phyloP scores from a whole-genome alignment of 2,329 filamentous ascomycete species.

The Pseudogymnoascus sp. region DNA sequence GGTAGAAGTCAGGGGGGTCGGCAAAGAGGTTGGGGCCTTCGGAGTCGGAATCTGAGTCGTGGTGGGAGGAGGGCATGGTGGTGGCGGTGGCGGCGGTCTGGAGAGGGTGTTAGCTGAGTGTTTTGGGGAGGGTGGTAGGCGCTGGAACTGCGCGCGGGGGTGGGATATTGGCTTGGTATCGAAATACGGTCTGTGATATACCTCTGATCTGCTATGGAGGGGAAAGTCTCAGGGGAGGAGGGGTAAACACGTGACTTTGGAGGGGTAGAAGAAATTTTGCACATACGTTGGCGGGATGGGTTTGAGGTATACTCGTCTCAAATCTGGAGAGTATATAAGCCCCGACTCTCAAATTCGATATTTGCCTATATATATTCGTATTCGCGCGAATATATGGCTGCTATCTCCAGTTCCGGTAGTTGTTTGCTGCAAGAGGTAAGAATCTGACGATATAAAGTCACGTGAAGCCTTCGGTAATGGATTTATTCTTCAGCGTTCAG shows the following conservation, averaged over 20 bases:
- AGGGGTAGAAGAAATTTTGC: neutral
- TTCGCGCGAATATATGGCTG: neutral
- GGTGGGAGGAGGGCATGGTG: conserved; percentile 9
- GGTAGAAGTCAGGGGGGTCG: conserved; percentile 74
- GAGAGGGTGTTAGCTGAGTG: neutral
- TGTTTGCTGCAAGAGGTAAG: neutral
- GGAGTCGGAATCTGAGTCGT: conserved; percentile 16
- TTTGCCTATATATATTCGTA: neutral
- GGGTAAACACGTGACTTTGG: neutral
- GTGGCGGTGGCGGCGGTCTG: conserved; percentile 9
- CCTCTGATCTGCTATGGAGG: neutral
- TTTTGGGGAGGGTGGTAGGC: neutral
- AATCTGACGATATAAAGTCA: neutral
- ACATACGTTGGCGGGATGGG: neutral
- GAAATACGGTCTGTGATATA: neutral
- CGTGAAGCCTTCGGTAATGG: neutral
- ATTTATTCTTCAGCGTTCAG: neutral
- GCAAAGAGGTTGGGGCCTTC: conserved; percentile 53
- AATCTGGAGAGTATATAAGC: neutral
- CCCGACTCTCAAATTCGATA: neutral
- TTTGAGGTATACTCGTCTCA: neutral
- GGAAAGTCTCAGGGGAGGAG: neutral
- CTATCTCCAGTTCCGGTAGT: neutral
- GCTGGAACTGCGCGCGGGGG: neutral
- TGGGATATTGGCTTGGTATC: neutral